These are phyloP conservation scores for Yamadazyma conglobata DNA, from an alignment of 1,139 yeast genomes.

Conservation along the genomic window DNA sequence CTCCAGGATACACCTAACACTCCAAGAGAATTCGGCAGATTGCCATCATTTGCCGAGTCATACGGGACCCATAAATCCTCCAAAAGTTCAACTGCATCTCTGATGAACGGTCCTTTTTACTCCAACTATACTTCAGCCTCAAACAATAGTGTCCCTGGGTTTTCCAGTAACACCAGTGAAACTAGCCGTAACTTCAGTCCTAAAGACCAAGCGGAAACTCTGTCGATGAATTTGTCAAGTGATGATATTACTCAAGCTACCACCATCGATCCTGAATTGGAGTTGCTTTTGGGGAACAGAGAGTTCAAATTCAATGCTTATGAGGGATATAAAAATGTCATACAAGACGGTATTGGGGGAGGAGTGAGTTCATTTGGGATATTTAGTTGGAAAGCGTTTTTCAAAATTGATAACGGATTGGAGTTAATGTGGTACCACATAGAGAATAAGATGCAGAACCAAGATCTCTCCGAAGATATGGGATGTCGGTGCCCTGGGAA, in stretches of 20 bases:
- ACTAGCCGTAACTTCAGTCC: no score
- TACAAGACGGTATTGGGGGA: background rate
- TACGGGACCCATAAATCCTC: no score
- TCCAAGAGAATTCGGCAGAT: no score
- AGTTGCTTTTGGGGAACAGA: background rate
- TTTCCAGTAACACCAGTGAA: no score
- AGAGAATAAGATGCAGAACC: background rate
- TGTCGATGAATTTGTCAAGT: no score
- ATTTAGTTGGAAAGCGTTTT: constrained; percentile 30
- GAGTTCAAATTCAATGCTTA: constrained; percentile 3
- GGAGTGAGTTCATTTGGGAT: constrained; percentile 21
- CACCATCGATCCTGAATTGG: constrained; percentile 1
- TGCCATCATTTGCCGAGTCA: no score
- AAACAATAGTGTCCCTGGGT: no score
- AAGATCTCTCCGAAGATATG: background rate
- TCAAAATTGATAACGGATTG: constrained; percentile 20
- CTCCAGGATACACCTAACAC: no score
- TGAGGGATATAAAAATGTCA: background rate
- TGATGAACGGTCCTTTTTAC: no score
- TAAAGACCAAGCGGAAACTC: no score
- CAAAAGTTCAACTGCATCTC: no score
- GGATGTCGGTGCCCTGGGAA: background rate
- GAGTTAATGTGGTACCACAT: background rate
- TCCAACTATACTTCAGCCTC: no score
- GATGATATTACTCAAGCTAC: background rate